phyloP scores from a whole-genome alignment of 257 asterid genomes.

The Solanum chiquidenum region DNA sequence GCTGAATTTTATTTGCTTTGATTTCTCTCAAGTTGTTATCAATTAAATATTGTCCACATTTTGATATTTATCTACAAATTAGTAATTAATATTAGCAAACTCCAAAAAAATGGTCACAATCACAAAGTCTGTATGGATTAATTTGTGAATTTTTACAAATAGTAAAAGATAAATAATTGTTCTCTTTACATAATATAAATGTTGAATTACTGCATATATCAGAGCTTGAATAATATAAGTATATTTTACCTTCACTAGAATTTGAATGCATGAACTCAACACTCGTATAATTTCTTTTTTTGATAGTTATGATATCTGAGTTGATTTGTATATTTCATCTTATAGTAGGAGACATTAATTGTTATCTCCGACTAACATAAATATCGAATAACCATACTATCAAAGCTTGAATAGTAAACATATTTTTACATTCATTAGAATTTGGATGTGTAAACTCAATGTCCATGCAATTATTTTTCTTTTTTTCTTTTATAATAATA shows the following conservation, averaged over 20 bases:
- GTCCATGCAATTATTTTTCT: too few species aligned
- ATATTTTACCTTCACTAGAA: too few species aligned
- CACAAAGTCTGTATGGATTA: background rate
- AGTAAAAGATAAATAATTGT: background rate
- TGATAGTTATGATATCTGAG: too few species aligned
- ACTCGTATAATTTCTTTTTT: too few species aligned
- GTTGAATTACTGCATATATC: too few species aligned
- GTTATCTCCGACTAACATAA: too few species aligned
- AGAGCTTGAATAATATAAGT: too few species aligned
- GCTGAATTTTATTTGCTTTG: background rate
- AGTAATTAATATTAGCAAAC: background rate
- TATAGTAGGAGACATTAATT: too few species aligned
- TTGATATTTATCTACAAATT: background rate
- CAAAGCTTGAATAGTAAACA: background rate
- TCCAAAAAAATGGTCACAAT: background rate
- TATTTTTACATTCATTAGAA: too few species aligned
- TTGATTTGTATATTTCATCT: too few species aligned
- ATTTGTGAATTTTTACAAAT: background rate
- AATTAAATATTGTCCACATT: background rate
- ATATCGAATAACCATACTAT: background rate
- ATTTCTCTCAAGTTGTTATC: background rate
- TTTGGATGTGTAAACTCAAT: too few species aligned
- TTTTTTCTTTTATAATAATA: too few species aligned
- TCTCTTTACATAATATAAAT: background rate
- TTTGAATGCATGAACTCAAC: background rate